These are phyloP conservation scores for Yamadazyma siamensis DNA, from an alignment of 1,139 yeast species.

Conservation along the genomic window DNA sequence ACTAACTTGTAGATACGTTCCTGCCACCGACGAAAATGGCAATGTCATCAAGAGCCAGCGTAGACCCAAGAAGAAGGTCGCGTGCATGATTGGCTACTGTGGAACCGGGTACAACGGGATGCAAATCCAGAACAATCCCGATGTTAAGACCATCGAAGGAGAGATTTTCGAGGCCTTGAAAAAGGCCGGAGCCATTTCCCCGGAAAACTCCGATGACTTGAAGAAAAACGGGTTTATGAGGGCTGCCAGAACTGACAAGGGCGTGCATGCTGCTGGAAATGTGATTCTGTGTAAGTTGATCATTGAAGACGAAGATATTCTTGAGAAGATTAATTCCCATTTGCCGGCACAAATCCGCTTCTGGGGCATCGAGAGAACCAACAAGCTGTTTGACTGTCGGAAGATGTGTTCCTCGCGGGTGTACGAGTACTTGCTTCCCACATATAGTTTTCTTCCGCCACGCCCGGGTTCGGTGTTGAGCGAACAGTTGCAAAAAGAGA, in stretches of 20 bases:
- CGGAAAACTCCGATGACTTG: constrained; percentile 84
- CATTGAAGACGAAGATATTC: constrained; percentile 79
- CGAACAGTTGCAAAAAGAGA: constrained; percentile 54
- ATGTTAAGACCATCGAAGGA: constrained; percentile 87
- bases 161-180: constrained; percentile 83
- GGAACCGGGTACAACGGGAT: constrained; percentile 98
- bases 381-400: constrained; percentile 90
- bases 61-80: constrained; percentile 82
- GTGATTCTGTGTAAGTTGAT: constrained; percentile 85
- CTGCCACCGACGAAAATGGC: constrained; percentile 58
- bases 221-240: constrained; percentile 90
- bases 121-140: constrained; percentile 83
- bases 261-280: constrained; percentile 98
- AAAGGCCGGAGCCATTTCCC: constrained; percentile 85
- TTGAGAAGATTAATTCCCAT: constrained; percentile 64
- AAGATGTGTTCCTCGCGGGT: constrained; percentile 93
- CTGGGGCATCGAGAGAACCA: constrained; percentile 91
- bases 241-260: constrained; percentile 97
- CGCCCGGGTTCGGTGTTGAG: constrained; percentile 68
- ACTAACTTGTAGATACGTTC: constrained; percentile 36
- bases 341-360: constrained; percentile 85
- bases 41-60: constrained; percentile 60
- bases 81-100: constrained; percentile 91
- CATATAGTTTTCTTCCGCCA: constrained; percentile 88
- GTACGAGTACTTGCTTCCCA: constrained; percentile 90